These are phyloP conservation scores for Andrographis paniculata DNA, from an alignment of 305 asterid genomes.

Conservation along the genomic window DNA sequence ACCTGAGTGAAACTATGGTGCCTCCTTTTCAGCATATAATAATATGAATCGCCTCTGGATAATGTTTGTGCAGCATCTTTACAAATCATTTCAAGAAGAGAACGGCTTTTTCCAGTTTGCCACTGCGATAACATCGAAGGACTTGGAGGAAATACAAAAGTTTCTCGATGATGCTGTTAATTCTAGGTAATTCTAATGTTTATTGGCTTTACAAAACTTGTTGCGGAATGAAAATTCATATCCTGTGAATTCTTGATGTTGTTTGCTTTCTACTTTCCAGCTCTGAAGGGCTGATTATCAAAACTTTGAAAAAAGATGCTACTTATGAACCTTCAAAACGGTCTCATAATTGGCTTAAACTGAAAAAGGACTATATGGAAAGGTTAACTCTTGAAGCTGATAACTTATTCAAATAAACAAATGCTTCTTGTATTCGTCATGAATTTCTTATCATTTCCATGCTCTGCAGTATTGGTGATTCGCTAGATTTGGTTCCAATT, in stretches of 20 bases:
- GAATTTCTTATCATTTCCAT: constrained; percentile 15
- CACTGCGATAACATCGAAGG: constrained; percentile 73
- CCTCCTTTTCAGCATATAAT: not conserved
- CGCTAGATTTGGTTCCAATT: constrained; percentile 91
- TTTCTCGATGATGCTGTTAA: constrained; percentile 88
- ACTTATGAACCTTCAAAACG: constrained; percentile 94
- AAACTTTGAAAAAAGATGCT: constrained; percentile 83
- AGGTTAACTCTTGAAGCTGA: constrained; percentile 33
- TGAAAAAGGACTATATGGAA: constrained; percentile 93
- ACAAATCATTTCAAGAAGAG: too few relatives aligned
- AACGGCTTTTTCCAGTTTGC: too few relatives aligned
- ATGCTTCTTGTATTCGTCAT: constrained; percentile 16
- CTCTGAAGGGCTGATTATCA: constrained; percentile 90
- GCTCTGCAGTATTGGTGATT: constrained; percentile 77
- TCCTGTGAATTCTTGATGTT: not conserved
- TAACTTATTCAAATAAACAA: constrained; percentile 12
- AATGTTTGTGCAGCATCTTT: too few relatives aligned
- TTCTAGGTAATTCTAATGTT: constrained; percentile 76
- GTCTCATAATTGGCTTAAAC: constrained; percentile 83
- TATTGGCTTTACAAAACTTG: not conserved
- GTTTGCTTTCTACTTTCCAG: constrained; percentile 31
- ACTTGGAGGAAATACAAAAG: constrained; percentile 87
- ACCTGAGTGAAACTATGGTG: too few relatives aligned
- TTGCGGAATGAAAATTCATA: not conserved
- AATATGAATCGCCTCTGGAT: constrained; percentile 16